Base-by-base conservation (phyloP, 1,284 basidiomycete genomes). In the Amylostereum areolatum region DNA sequence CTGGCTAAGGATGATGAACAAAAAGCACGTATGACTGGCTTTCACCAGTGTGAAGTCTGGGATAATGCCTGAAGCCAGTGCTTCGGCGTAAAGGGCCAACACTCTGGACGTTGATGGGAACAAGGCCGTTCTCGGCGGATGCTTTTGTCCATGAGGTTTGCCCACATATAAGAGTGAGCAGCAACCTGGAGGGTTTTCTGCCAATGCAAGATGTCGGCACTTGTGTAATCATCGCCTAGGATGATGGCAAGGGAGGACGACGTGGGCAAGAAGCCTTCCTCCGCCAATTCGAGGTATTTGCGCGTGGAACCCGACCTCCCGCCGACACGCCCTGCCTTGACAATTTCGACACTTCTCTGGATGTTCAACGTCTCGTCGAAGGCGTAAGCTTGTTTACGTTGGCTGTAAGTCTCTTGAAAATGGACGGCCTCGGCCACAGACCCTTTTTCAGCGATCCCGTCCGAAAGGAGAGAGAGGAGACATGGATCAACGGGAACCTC, bases 101-200 rank as follows among this genome's bases (percentile, higher is more conserved):
- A 66, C 59, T 2, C 51, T 27, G 18, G n/a, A 67, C 45, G 45
- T 2, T 61, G 53, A 18, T 65, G 70, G 46, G 5, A 46, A 34
- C 27, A 74, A 57, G 45, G 65, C 66, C 52, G n/a, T n/a, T n/a
- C n/a, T n/a, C n/a, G n/a, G n/a, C n/a, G n/a, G n/a, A n/a, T n/a
- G n/a, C n/a, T n/a, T n/a, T 83, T 81, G 34, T 60, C 58, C 47
- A 88, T 70, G 29, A 85, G 59, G 47, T 73, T 62, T 4, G 74
- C 70, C 72, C 80, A 85, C 31, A 76, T 73, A 8, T 63, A 50
- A 0, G 67, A 61, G 8, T 66, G 65, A 8, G 74, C 71, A 40
- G 62, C 60, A 44, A 78, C 49, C 18, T 58, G 61, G 9, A 81
- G 62, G n/a, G 63, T 63, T 27, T 65, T 53, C 50, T 78, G 70